Evolutionary conservation across 306 rosid genomes (phyloP).

Genomic region (Fagus sylvatica): DNA sequence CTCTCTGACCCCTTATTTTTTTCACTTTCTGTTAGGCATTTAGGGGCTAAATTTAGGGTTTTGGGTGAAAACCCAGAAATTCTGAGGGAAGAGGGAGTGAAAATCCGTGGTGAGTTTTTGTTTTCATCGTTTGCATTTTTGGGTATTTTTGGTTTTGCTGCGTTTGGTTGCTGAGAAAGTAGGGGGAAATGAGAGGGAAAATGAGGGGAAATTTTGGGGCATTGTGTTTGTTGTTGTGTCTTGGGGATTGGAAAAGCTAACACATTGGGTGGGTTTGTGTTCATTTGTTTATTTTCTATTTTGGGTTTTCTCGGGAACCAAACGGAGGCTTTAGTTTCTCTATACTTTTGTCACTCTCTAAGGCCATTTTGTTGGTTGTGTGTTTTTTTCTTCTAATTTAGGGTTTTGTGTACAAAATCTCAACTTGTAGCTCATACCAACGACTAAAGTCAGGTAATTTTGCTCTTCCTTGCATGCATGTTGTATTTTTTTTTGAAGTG

Average conservation of each 20-base stretch:
- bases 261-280: not conserved
- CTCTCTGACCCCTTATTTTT: not conserved
- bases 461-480: slow-evolving; percentile 7
- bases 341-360: not conserved
- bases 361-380: not conserved
- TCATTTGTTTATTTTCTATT: not conserved
- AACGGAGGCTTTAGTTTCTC: not conserved
- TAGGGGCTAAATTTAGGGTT: slow-evolving; percentile 21
- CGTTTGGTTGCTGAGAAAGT: slow-evolving; percentile 19
- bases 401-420: not conserved
- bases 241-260: not conserved
- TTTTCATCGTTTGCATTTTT: slow-evolving; percentile 7
- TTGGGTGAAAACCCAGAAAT: not conserved
- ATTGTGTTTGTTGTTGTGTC: not conserved
- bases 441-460: not conserved
- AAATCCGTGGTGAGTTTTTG: slow-evolving; percentile 21
- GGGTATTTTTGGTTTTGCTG: not conserved
- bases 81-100: not conserved
- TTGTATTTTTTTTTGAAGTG: not conserved
- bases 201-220: not conserved
- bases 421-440: not conserved
- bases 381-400: not conserved
- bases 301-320: slow-evolving; percentile 12
- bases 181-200: not conserved
- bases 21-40: not conserved